Evolutionary conservation across 257 asterid genomes (phyloP).

Genomic region (Sherardia arvensis): DNA sequence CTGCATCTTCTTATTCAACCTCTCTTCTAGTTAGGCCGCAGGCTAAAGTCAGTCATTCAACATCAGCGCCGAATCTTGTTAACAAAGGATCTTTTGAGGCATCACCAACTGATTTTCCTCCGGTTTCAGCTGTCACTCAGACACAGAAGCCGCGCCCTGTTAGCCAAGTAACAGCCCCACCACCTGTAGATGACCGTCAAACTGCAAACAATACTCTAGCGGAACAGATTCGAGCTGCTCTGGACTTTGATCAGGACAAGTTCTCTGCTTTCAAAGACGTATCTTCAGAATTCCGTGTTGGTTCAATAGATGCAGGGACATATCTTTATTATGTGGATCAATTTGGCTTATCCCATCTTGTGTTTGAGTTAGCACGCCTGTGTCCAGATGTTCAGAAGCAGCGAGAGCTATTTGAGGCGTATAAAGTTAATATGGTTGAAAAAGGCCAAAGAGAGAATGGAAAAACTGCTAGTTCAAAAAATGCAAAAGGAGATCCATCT

Average conservation of each 20-base stretch:
- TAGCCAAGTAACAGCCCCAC: slow-evolving; percentile 26
- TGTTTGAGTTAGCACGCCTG: slow-evolving; percentile 70
- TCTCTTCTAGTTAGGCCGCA: slow-evolving; percentile 44
- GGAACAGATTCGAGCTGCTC: slow-evolving; percentile 71
- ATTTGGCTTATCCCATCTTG: slow-evolving; percentile 91
- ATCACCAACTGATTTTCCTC: slow-evolving; percentile 57
- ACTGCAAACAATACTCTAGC: slow-evolving; percentile 75
- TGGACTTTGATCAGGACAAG: slow-evolving; percentile 64
- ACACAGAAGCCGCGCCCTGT: slow-evolving; percentile 27
- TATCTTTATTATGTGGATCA: slow-evolving; percentile 64
- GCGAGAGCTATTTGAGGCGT: slow-evolving; percentile 70
- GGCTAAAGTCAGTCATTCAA: slow-evolving; percentile 51
- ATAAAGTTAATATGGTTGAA: slow-evolving; percentile 37
- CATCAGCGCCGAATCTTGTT: slow-evolving; percentile 77
- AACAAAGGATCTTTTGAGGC: slow-evolving; percentile 36
- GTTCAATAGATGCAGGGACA: slow-evolving; percentile 58
- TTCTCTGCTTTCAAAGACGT: slow-evolving; percentile 61
- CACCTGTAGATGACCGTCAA: slow-evolving; percentile 48
- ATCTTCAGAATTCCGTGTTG: slow-evolving; percentile 72
- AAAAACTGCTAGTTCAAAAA: slow-evolving; percentile 21
- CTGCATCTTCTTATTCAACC: slow-evolving; percentile 32
- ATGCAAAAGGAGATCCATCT: slow-evolving; percentile 18
- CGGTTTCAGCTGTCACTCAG: slow-evolving; percentile 54
- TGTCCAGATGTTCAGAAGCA: slow-evolving; percentile 78
- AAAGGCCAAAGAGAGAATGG: slow-evolving; percentile 26